Conservation (phyloP, 1,139 yeast species). For the Pichia sp. region DNA sequence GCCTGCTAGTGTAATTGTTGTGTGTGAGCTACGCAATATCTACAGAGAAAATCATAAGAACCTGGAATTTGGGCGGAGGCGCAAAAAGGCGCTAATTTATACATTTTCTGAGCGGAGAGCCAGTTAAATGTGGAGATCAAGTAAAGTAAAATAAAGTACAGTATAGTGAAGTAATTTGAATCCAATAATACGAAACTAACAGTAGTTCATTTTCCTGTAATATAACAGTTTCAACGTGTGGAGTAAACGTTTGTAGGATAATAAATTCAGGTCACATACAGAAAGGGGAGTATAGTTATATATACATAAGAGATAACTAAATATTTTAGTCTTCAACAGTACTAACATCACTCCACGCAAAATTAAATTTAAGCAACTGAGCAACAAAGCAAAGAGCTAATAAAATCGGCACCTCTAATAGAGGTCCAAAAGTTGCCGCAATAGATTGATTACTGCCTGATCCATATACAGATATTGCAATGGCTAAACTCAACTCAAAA, state of each 20-base stretch:
- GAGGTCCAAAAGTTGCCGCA: constrained; percentile 60
- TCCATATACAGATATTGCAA: constrained; percentile 53
- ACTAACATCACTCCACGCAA: neutral
- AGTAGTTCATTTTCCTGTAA: neutral
- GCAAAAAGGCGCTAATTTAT: neutral
- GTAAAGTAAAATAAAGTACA: neutral
- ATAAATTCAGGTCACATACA: neutral
- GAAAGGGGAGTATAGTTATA: neutral
- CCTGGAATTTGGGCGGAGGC: neutral
- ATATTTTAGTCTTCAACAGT: neutral
- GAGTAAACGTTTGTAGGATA: neutral
- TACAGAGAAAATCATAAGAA: neutral
- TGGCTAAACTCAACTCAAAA: constrained; percentile 50
- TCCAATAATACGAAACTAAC: neutral
- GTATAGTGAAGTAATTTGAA: neutral
- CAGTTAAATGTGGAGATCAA: neutral
- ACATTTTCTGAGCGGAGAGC: neutral
- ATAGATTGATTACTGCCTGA: constrained; percentile 49
- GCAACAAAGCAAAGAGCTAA: constrained; percentile 42
- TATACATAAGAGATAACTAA: neutral
- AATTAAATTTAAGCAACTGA: constrained; percentile 29
- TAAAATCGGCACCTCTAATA: constrained; percentile 52
- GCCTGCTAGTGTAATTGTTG: neutral
- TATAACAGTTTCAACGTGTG: neutral
- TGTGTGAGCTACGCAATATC: neutral